Conservation (phyloP, 257 asterid genomes). For the Leonotis leonurus region DNA sequence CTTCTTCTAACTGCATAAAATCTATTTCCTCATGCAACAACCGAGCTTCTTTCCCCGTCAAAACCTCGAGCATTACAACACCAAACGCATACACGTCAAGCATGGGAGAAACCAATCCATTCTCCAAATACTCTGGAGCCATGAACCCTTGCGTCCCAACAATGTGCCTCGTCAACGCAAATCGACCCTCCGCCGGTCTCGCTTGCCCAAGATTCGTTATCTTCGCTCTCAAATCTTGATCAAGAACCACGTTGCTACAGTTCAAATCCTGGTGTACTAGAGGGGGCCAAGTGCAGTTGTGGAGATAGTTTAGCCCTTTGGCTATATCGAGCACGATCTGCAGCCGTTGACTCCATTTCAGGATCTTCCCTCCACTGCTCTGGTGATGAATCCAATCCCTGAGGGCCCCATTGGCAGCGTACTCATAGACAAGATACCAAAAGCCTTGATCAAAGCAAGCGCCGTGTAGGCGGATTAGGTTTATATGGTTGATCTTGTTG, state of each 20-base stretch:
- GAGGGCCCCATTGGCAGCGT: constrained; percentile 60
- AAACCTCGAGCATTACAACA: constrained; percentile 63
- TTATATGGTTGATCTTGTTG: constrained; percentile 71
- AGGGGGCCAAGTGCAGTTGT: constrained; percentile 66
- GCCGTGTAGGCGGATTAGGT: constrained; percentile 68
- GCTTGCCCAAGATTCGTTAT: constrained; percentile 57
- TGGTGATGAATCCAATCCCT: constrained; percentile 39
- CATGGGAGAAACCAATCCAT: constrained; percentile 63
- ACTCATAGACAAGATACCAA: constrained; percentile 76
- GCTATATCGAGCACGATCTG: constrained; percentile 64
- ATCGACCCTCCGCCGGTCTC: constrained; percentile 56
- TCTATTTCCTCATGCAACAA: constrained; percentile 18
- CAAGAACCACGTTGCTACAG: constrained; percentile 49
- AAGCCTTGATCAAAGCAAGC: constrained; percentile 53
- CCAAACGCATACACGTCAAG: constrained; percentile 83
- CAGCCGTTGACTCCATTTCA: constrained; percentile 55
- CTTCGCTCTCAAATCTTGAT: constrained; percentile 54
- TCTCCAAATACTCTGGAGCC: constrained; percentile 85
- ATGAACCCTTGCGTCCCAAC: constrained; percentile 81
- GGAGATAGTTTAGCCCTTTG: constrained; percentile 70
- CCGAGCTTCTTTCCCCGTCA: constrained; percentile 56
- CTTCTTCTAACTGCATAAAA: constrained; percentile 23
- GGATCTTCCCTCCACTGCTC: constrained; percentile 9
- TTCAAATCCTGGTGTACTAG: constrained; percentile 65
- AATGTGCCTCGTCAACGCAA: constrained; percentile 69